A percentile compares a stretch with the other conserved stretches of the same genome.
phyloP scores from a whole-genome alignment of 2,329 filamentous ascomycete species.

The Coccinonectria pachysandricola region DNA sequence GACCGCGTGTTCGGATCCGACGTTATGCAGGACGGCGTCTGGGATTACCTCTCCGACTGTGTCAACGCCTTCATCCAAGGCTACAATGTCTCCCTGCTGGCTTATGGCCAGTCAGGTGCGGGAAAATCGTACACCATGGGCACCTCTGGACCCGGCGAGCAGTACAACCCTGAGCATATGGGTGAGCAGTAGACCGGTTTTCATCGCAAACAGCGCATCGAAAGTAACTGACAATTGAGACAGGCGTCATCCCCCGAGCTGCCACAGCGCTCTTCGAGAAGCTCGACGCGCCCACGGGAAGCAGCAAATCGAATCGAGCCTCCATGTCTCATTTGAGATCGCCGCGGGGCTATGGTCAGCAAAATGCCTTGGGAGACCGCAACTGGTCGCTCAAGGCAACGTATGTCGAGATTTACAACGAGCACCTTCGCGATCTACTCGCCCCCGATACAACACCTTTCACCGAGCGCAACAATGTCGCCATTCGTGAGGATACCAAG shows the following conservation, averaged over 20 bases:
- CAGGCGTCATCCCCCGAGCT: slow-evolving; percentile 91
- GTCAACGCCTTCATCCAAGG: slow-evolving; percentile 85
- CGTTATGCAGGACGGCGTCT: slow-evolving; percentile 76
- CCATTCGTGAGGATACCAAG: slow-evolving; percentile 87
- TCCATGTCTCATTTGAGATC: slow-evolving; percentile 71
- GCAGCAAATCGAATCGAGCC: slow-evolving; percentile 42
- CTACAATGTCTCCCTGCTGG: slow-evolving; percentile 95
- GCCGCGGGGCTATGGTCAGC: slow-evolving; percentile 56
- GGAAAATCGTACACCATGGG: slow-evolving; percentile 99
- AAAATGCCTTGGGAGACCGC: slow-evolving; percentile 50
- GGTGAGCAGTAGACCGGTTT: slow-evolving; percentile 62
- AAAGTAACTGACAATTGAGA: slow-evolving; percentile 3
- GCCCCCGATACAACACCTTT: slow-evolving; percentile 61
- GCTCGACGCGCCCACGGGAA: slow-evolving; percentile 49
- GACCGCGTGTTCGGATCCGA: slow-evolving; percentile 87
- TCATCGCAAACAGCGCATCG: background rate
- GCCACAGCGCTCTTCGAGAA: slow-evolving; percentile 81
- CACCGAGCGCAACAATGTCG: slow-evolving; percentile 67
- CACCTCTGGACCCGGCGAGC: slow-evolving; percentile 75
- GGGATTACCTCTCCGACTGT: slow-evolving; percentile 88
- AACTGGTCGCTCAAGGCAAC: slow-evolving; percentile 89
- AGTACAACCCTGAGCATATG: slow-evolving; percentile 60
- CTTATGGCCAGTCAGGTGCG: slow-evolving; percentile 94
- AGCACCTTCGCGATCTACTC: slow-evolving; percentile 83
- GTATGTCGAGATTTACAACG: slow-evolving; percentile 97